phyloP scores from a whole-genome alignment of 1,139 yeast genomes.

The Debaryomyces sp. region DNA sequence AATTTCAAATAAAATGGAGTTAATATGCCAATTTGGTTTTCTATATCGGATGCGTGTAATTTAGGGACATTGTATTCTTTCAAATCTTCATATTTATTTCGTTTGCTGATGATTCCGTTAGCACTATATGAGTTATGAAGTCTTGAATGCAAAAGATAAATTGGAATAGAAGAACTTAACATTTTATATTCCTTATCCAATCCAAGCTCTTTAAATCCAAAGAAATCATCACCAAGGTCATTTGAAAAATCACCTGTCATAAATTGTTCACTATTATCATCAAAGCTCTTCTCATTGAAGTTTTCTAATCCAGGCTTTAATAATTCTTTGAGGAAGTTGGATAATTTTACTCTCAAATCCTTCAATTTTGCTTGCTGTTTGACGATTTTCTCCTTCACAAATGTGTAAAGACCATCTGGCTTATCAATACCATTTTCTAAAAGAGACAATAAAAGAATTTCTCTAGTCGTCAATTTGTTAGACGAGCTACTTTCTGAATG shows the following conservation, averaged over 20 bases:
- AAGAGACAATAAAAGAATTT: conserved; percentile 62
- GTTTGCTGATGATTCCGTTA: conserved; percentile 47
- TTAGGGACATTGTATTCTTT: conserved; percentile 52
- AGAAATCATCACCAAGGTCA: conserved; percentile 94
- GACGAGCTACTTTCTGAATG: conserved; percentile 69
- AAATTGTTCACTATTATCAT: conserved; percentile 91
- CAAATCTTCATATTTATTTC: conserved; percentile 64
- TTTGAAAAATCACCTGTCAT: conserved; percentile 92
- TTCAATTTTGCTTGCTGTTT: conserved; percentile 70
- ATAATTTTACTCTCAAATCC: conserved; percentile 69
- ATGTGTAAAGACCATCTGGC: conserved; percentile 75
- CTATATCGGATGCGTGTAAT: conserved; percentile 53
- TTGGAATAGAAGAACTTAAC: conserved; percentile 82
- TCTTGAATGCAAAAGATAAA: conserved; percentile 82
- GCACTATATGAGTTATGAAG: conserved; percentile 55
- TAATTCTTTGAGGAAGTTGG: conserved; percentile 76
- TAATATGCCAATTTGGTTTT: conserved; percentile 59
- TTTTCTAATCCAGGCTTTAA: conserved; percentile 83
- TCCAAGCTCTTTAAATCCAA: conserved; percentile 94
- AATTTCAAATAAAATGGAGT: conserved; percentile 58
- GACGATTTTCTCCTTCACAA: conserved; percentile 70
- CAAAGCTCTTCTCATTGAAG: conserved; percentile 74
- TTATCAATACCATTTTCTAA: conserved; percentile 84
- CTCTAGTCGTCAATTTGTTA: conserved; percentile 44
- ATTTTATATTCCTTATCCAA: conserved; percentile 92